Evolutionary conservation across 208 protist species (phyloP).

Genomic region (Trypanosoma avium): DNA sequence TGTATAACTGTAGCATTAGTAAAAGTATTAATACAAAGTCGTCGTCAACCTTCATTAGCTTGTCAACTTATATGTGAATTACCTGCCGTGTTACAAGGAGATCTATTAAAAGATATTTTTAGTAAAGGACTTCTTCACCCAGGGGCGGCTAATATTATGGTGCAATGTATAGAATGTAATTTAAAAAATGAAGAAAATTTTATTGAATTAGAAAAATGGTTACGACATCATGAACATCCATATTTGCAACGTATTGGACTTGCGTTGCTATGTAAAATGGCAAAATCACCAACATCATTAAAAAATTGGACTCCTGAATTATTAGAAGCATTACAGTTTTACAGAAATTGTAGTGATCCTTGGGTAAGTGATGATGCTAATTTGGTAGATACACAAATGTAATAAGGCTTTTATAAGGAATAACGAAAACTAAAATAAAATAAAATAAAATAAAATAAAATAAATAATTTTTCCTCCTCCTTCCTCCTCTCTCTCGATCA

Average conservation of each 20-base stretch:
- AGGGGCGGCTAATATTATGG: not conserved
- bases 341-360: not conserved
- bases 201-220: not conserved
- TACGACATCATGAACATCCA: slow-evolving; percentile 16
- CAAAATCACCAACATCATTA: too few relatives aligned
- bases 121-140: slow-evolving; percentile 15
- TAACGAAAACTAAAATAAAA: too few relatives aligned
- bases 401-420: not conserved
- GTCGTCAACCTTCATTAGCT: slow-evolving; percentile 3
- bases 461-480: not conserved
- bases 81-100: not conserved
- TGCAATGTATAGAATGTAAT: not conserved
- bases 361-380: slow-evolving; percentile 25
- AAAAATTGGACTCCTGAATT: not conserved
- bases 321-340: not conserved
- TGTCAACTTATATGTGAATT: slow-evolving; percentile 18
- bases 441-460: too few relatives aligned
- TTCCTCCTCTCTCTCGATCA: not conserved
- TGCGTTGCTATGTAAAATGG: not conserved
- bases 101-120: not conserved
- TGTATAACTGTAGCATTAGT: slow-evolving; percentile 4
- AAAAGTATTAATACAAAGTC: not conserved
- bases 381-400: not conserved
- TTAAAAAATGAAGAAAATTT: not conserved
- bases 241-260: slow-evolving; percentile 23